These are phyloP conservation scores for Chamaecrista fasciculata DNA, from an alignment of 306 rosid genomes.

Conservation along the genomic window DNA sequence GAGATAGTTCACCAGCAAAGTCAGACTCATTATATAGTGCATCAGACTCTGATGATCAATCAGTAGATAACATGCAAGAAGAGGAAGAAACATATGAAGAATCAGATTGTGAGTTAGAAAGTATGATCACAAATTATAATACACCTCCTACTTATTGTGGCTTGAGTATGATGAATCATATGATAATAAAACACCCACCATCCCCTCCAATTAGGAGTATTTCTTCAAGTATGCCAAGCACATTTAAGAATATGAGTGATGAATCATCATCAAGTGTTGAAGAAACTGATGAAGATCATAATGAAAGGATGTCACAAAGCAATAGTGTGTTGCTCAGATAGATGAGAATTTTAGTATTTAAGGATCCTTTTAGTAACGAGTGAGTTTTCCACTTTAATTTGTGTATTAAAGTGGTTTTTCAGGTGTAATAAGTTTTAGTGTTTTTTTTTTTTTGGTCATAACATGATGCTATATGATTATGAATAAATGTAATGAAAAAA, in stretches of 20 bases:
- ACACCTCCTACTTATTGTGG: not conserved
- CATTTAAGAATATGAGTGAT: constrained; percentile 3
- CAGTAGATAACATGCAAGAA: constrained; percentile 18
- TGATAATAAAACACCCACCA: constrained; percentile 33
- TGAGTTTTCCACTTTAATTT: constrained; percentile 26
- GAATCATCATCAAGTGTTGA: constrained; percentile 27
- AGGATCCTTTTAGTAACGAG: constrained; percentile 7
- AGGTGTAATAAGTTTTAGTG: not conserved
- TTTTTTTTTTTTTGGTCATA: not conserved
- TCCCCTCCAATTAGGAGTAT: constrained; percentile 46
- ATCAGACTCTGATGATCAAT: constrained; percentile 31
- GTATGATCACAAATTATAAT: constrained; percentile 4
- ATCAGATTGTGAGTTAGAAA: constrained; percentile 24
- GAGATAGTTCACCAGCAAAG: constrained; percentile 50
- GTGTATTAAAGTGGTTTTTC: constrained; percentile 25
- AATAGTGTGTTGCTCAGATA: constrained; percentile 10
- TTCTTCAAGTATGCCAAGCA: constrained; percentile 31
- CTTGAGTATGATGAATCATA: constrained; percentile 6
- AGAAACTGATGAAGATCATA: constrained; percentile 12
- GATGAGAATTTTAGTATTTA: not conserved
- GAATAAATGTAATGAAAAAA: not conserved
- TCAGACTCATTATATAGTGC: constrained; percentile 39
- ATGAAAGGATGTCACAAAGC: not conserved
- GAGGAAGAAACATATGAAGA: constrained; percentile 26
- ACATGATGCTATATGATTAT: not conserved